These are phyloP conservation scores for Meripilus lineatus DNA, from an alignment of 1,284 basidiomycete genomes.

Conservation along the genomic window DNA sequence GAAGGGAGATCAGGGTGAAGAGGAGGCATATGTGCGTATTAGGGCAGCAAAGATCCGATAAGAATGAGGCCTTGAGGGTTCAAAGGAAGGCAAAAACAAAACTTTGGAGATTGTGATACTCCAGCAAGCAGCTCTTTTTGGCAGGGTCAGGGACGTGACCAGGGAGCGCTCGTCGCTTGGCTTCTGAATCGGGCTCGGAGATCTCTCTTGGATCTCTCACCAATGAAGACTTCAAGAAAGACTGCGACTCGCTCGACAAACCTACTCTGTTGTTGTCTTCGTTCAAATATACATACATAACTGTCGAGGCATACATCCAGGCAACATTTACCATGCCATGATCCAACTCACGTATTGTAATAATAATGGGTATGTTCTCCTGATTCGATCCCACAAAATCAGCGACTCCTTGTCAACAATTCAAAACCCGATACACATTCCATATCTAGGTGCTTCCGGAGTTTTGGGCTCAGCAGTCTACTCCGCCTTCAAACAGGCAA, in stretches of 20 bases:
- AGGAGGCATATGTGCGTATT: too few species aligned
- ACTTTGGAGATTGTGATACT: too few species aligned
- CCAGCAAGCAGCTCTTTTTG: too few species aligned
- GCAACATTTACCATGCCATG: not conserved
- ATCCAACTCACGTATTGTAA: constrained; percentile 35
- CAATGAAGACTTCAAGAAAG: too few species aligned
- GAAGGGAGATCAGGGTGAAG: too few species aligned
- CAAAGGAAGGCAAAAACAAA: too few species aligned
- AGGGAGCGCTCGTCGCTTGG: too few species aligned
- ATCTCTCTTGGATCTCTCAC: too few species aligned
- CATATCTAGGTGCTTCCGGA: constrained; percentile 66
- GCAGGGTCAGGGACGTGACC: too few species aligned
- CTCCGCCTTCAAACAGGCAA: constrained; percentile 47
- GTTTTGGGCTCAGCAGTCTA: constrained; percentile 68
- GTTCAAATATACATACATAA: not conserved
- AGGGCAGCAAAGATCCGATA: too few species aligned
- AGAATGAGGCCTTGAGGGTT: too few species aligned
- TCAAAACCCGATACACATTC: constrained; percentile 2
- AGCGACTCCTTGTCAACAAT: not conserved
- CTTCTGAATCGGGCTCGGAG: too few species aligned
- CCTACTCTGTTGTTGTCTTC: not conserved
- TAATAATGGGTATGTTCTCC: constrained; percentile 44
- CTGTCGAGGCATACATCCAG: not conserved
- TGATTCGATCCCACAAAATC: not conserved
- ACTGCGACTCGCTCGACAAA: not conserved